Evolutionary conservation across 441 rosid species (phyloP), one percentile per base, ranked within the genome.

Genomic region (Erodium texanum): DNA sequence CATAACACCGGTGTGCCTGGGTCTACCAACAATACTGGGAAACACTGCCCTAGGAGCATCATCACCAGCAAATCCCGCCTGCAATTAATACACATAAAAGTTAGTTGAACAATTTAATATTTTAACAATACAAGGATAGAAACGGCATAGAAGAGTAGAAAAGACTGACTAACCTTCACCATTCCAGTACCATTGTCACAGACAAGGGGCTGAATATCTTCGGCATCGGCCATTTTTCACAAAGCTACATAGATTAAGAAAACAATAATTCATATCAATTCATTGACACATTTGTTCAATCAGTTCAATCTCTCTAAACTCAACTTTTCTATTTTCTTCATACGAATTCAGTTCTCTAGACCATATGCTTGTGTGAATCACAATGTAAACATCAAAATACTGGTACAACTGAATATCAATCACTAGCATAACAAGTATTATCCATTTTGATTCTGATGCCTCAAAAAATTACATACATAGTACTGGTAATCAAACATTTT

Each of bases 21-120:
- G 91, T 63, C 87, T 68, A 32, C 92, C 89, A 19, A 85, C 83
- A 43, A 85, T 85, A 76, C 87, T 87, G 9, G 89, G 88, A 62
- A 84, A 87, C 50, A 84, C 84, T 63, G 87, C 88, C 75, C 75
- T 43, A 0, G 82, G 81, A 16, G 81, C 82, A 41, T 82, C 85
- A 73, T 77, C 80, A n/a, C 81, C 85, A 0, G 78, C 85, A 45
- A 79, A 79, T n/a, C 81, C 78, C 73, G 81, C 85, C 85, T 79
- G 77, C 20, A 71, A 62, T 65, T 50, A 15, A 50, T 16, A n/a
- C 56, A n/a, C 19, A 15, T 50, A 15, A 38, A 1, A 50, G 19
- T 50, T 50, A 15, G 56, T 16, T n/a, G n/a, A 2, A 50, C 0
- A 7, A 38, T 38, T 48, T 16, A 45, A 50, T 50, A n/a, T 15